Evolutionary conservation across 495 filamentous ascomycete genomes (phyloP), one percentile per base, ranked within the genome.

Genomic region (Podospora sp.): DNA sequence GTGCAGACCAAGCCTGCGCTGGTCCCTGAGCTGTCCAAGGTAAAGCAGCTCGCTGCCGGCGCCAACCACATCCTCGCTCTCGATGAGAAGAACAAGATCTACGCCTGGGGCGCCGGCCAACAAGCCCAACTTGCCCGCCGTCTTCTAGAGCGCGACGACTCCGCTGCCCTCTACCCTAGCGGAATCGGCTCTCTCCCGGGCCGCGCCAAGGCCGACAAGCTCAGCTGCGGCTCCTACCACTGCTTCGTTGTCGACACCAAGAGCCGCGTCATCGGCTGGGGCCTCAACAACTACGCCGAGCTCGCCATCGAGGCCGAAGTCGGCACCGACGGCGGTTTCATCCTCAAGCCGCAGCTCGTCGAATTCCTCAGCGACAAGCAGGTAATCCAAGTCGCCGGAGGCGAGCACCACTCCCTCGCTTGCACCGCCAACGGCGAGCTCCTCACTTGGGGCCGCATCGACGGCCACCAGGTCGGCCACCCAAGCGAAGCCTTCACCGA

Each of bases 241-340:
- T 86, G 82, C 67, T 92, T 97, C 69, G 91, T 92, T 51, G 83
- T 97, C 66, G 88, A 90, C 77, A 81, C 84, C 21, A 84, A 88
- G 49, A 89, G 86, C 36, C 84, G 88, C 33, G 88, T 95, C 65
- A 94, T 86, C 77, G 82, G 88, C 22, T 98, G 93, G 92, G 94
- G 94, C 6, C 78, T 93, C 40, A 98, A 97, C 80, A 92, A 89
- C 75, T 96, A 90, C 73, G 91, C 89, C 56, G 89, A 94, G 76
- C 90, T 76, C 11, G 95, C 91, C 53, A 84, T 92, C 62, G 81
- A 82, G 14, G 84, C 87, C 14, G 85, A 86, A 57, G 92, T 88
- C 25, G 92, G 93, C 65, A 83, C 84, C 14, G 75, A 80, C 27
- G 88, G 87, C 53, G 91, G 89, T 22, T 79, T 78, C 73, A 67